Evolutionary conservation across 257 asterid species (phyloP), one percentile per base, ranked within the genome.

Genomic region (Lycium ferocissimum): DNA sequence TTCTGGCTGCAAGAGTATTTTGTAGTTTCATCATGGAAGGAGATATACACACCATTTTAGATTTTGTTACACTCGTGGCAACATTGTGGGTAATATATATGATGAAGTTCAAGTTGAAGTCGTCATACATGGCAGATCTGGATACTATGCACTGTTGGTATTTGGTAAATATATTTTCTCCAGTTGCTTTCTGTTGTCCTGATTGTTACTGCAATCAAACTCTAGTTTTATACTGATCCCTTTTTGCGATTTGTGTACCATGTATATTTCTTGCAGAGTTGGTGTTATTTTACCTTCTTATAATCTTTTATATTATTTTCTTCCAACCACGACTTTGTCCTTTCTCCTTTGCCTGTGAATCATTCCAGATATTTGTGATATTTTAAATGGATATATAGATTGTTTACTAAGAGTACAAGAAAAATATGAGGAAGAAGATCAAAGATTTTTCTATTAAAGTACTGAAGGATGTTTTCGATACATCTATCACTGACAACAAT

Each of bases 21-120:
- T 93, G 95, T 83, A 96, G 98, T 87, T 84, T 86, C 57, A 63
- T 84, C 47, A 91, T 96, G 93, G 98, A 96, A 91, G 94, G 94
- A n/a, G 97, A 96, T 89, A 91, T 96, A 83, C 98, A 96, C 92
- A 96, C 99, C 14, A 11, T 94, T 43, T 95, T 96, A 9, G 99
- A 96, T 88, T 92, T 93, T 22, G 86, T 87, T 26, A 96, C 99
- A 18, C 95, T 96, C 38, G 91, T 92, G 20, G 91, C 99, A 3
- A 96, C 99, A 17, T 57, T 93, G 88, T 96, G 98, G 99, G 98
- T 96, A 51, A 87, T 96, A 40, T 94, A 92, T 92, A 93, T 93
- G 97, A 94, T 96, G 40, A 83, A 97, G 86, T 86, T 90, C 91
- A 94, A 92, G 90, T 70, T 96, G 89, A 94, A 92, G 88, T 89